Percentiles rank a stretch among this genome's conserved stretches.
Evolutionary conservation across 495 filamentous ascomycete species (phyloP).

Genomic region (Talaromyces borbonicus): DNA sequence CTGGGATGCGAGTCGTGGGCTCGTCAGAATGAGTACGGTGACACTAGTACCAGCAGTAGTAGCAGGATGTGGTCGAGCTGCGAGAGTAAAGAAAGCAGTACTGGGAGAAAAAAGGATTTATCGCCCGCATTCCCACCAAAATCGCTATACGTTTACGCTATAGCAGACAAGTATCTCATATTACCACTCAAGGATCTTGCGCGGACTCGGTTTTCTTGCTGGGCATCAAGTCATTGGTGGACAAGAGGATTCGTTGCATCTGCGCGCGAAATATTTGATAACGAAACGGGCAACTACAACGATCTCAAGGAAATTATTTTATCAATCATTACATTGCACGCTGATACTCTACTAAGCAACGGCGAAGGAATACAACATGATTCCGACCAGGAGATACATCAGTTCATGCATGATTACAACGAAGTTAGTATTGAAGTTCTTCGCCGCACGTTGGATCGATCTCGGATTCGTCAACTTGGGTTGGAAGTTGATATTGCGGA

Average conservation of each 20-base stretch:
- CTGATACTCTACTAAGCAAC: neutral
- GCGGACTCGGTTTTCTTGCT: constrained; percentile 18
- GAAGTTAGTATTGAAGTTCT: constrained; percentile 4
- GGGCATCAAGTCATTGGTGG: constrained; percentile 6
- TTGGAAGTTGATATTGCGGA: constrained; percentile 3
- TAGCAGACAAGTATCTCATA: constrained; percentile 28
- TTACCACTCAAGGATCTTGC: constrained; percentile 20
- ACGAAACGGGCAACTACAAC: constrained; percentile 6
- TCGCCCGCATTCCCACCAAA: constrained; percentile 2
- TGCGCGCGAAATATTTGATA: constrained; percentile 17
- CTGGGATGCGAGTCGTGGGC: no score
- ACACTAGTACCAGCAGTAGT: no score
- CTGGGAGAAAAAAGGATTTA: neutral
- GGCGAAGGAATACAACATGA: neutral
- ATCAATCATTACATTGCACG: constrained; percentile 1
- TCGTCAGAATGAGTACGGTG: no score
- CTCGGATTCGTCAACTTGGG: neutral
- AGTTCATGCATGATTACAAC: constrained; percentile 5
- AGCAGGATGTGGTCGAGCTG: no score
- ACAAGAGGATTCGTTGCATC: constrained; percentile 14
- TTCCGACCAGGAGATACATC: neutral
- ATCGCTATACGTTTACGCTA: constrained; percentile 22
- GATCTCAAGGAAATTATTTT: constrained; percentile 6
- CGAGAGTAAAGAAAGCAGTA: no score
- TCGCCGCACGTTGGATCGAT: neutral